A percentile compares a stretch with the other conserved stretches of the same genome.
Conservation (phyloP, 768 basidiomycete genomes). For the Trichaptum fuscoviolaceum region DNA sequence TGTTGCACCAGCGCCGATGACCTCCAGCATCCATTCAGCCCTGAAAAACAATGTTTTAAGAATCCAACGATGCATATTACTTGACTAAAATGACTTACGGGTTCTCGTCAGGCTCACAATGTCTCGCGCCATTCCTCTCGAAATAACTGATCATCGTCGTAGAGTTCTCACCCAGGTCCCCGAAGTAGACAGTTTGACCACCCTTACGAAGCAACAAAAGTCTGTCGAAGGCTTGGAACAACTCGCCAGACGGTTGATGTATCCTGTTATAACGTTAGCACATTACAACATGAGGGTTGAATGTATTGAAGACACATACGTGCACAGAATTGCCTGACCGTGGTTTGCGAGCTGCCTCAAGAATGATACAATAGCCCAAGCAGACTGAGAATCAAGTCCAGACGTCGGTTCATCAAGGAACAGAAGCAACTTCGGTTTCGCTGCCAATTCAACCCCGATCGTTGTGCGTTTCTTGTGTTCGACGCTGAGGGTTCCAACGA, state of each 20-base stretch:
- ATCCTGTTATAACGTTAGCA: slow-evolving; percentile 14
- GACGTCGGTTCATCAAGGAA: slow-evolving; percentile 62
- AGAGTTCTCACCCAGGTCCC: slow-evolving; percentile 61
- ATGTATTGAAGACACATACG: slow-evolving; percentile 20
- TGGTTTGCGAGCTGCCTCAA: slow-evolving; percentile 47
- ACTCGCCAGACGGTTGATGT: slow-evolving; percentile 41
- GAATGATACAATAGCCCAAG: slow-evolving; percentile 45
- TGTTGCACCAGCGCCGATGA: slow-evolving; percentile 70
- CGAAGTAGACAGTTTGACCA: slow-evolving; percentile 69
- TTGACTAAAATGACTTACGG: slow-evolving; percentile 28
- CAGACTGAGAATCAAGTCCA: slow-evolving; percentile 48
- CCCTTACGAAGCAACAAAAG: slow-evolving; percentile 45
- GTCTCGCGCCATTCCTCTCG: slow-evolving; percentile 56
- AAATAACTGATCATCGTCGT: slow-evolving; percentile 71
- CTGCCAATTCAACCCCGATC: slow-evolving; percentile 42
- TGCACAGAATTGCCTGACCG: slow-evolving; percentile 54
- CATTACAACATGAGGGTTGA: background rate
- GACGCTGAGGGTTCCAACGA: slow-evolving; percentile 30
- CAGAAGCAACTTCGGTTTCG: slow-evolving; percentile 41
- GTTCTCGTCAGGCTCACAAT: slow-evolving; percentile 64
- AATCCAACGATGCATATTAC: slow-evolving; percentile 2
- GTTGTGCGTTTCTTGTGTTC: slow-evolving; percentile 37
- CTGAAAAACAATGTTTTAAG: slow-evolving; percentile 24
- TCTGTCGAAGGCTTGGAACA: slow-evolving; percentile 51
- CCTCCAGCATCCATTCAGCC: slow-evolving; percentile 63